phyloP scores from a whole-genome alignment of 179 eudicot species.

The Gypsophila paniculata region DNA sequence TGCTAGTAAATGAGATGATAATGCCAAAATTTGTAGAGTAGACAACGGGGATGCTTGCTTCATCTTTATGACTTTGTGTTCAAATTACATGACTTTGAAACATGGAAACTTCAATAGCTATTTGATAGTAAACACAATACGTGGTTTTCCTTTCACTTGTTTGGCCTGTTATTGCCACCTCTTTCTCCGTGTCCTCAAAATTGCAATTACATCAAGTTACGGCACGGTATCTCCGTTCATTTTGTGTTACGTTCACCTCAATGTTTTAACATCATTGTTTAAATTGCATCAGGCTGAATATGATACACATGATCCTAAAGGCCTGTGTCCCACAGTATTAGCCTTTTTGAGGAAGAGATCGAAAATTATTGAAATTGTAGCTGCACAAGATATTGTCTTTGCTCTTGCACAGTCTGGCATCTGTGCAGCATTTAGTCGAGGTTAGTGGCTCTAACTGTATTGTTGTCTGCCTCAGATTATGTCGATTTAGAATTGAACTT shows the following conservation, averaged over 20 bases:
- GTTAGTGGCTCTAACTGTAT: constrained; percentile 28
- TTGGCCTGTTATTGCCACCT: not conserved
- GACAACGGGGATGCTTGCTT: too few relatives aligned
- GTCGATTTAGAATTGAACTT: not conserved
- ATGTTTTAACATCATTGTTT: constrained; percentile 7
- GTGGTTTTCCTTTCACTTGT: not conserved
- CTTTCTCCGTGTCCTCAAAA: not conserved
- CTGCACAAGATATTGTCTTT: constrained; percentile 81
- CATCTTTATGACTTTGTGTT: too few relatives aligned
- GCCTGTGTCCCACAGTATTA: constrained; percentile 51
- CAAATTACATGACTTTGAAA: too few relatives aligned
- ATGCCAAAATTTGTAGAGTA: too few relatives aligned
- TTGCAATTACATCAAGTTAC: not conserved
- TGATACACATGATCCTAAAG: constrained; percentile 92
- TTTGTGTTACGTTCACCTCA: not conserved
- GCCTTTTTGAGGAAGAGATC: constrained; percentile 74
- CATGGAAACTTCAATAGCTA: too few relatives aligned
- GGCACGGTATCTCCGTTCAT: not conserved
- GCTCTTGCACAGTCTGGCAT: constrained; percentile 90
- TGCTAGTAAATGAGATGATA: too few relatives aligned
- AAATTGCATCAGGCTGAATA: constrained; percentile 58
- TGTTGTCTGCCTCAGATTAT: not conserved
- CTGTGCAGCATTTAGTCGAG: constrained; percentile 91
- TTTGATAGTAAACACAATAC: too few relatives aligned
- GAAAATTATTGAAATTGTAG: constrained; percentile 78